Conservation (phyloP, 2,329 filamentous ascomycete species). For the Chaetomium sp. region DNA sequence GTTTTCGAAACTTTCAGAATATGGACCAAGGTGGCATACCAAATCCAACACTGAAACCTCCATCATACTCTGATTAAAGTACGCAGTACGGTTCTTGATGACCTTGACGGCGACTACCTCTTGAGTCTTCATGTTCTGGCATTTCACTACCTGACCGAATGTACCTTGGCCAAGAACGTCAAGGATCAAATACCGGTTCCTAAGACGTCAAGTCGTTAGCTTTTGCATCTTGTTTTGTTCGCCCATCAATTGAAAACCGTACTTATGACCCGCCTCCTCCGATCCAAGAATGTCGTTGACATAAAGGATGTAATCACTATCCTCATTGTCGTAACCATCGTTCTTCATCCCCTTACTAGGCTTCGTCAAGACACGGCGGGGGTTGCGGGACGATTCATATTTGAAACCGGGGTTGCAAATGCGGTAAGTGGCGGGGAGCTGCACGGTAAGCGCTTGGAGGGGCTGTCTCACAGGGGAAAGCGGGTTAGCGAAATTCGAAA, state of each 20-base stretch:
- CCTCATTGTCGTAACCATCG: slow-evolving; percentile 97
- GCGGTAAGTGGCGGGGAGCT: slow-evolving; percentile 89
- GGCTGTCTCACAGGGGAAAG: slow-evolving; percentile 49
- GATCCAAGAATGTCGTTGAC: slow-evolving; percentile 98
- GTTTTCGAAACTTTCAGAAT: not conserved
- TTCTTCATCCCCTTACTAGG: slow-evolving; percentile 98
- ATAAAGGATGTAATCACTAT: slow-evolving; percentile 98
- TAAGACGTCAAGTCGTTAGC: slow-evolving; percentile 30
- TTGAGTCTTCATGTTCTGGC: slow-evolving; percentile 95
- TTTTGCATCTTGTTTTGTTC: slow-evolving; percentile 10
- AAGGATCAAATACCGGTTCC: slow-evolving; percentile 92
- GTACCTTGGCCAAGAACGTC: slow-evolving; percentile 96
- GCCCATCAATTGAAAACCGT: slow-evolving; percentile 28
- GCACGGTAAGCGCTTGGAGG: slow-evolving; percentile 87
- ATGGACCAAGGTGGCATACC: slow-evolving; percentile 44
- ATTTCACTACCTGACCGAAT: slow-evolving; percentile 98
- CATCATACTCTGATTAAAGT: slow-evolving; percentile 99
- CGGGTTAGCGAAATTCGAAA: not conserved
- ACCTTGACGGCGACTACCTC: slow-evolving; percentile 99
- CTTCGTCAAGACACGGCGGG: slow-evolving; percentile 90
- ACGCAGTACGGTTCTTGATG: slow-evolving; percentile 97
- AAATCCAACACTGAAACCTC: slow-evolving; percentile 95
- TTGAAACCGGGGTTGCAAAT: slow-evolving; percentile 98
- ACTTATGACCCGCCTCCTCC: slow-evolving; percentile 97
- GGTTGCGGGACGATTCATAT: slow-evolving; percentile 96